phyloP scores from a whole-genome alignment of 2,329 filamentous ascomycete genomes.

The Venturia oleaginea region DNA sequence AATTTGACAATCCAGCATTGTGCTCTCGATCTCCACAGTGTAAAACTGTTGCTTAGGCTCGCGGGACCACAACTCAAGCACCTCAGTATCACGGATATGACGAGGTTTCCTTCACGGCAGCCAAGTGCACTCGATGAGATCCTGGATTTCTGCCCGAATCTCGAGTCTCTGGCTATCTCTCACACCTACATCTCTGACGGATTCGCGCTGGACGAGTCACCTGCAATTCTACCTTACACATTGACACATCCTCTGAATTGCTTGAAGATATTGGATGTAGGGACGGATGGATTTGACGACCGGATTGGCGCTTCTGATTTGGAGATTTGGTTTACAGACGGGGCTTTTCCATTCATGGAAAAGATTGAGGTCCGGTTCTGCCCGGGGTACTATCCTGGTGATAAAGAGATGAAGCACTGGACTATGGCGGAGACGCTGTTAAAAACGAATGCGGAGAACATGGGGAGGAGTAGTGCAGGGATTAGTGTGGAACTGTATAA shows the following conservation, averaged over 20 bases:
- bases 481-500: background rate
- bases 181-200: constrained; percentile 34
- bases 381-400: background rate
- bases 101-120: constrained; percentile 24
- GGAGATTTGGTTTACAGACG: background rate
- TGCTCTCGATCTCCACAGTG: constrained; percentile 1
- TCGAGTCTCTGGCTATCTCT: constrained; percentile 33
- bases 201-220: background rate
- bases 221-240: background rate
- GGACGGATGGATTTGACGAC: background rate
- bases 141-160: constrained; percentile 30
- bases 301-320: background rate
- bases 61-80: constrained; percentile 22
- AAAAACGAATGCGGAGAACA: background rate
- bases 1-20: constrained; percentile 7
- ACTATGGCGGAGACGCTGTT: background rate
- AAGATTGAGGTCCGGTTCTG: background rate
- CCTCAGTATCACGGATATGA: constrained; percentile 33
- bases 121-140: constrained; percentile 31
- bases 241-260: constrained; percentile 1
- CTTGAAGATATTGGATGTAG: constrained; percentile 2
- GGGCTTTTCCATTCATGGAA: background rate
- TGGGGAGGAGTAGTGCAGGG: background rate
- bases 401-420: background rate
- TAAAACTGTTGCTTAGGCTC: background rate